Percentiles rank a stretch among this genome's conserved stretches.
Evolutionary conservation across 1,284 basidiomycete genomes (phyloP).

Genomic region (Irpex rosettiformis): DNA sequence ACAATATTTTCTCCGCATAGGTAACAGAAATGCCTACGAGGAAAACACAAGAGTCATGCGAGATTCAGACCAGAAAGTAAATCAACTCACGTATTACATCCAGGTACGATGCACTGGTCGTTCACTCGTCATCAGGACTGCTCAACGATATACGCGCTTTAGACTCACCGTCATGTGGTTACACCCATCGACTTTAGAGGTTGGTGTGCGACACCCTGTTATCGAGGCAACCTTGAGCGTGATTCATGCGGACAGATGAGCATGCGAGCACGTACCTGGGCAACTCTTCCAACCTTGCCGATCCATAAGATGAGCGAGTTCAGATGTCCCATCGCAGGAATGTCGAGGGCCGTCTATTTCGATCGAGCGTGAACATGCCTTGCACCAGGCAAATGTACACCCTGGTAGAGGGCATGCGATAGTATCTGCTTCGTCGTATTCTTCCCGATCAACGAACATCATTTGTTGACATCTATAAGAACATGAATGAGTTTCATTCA

Average conservation of each 20-base stretch:
- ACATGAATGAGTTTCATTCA: neutral
- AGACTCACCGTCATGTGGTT: conserved; percentile 61
- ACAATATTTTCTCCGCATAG: conserved; percentile 49
- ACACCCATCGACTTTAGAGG: conserved; percentile 54
- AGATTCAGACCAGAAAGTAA: too few species aligned
- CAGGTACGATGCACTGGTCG: conserved; percentile 49
- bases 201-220: conserved; percentile 55
- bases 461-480: conserved; percentile 39
- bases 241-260: too few species aligned
- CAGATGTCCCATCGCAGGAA: conserved; percentile 53
- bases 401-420: conserved; percentile 42
- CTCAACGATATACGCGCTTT: conserved; percentile 20
- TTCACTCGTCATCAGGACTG: neutral
- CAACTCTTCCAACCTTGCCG: conserved; percentile 54
- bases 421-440: conserved; percentile 38
- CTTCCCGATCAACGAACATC: conserved; percentile 45
- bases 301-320: conserved; percentile 50
- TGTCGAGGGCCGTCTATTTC: conserved; percentile 37
- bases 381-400: conserved; percentile 52
- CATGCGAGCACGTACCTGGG: conserved; percentile 43
- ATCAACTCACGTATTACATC: conserved; percentile 55
- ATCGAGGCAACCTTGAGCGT: too few species aligned
- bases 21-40: conserved; percentile 56
- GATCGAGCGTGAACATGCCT: conserved; percentile 44
- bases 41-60: neutral